Evolutionary conservation across 2,329 filamentous ascomycete species (phyloP).

Genomic region (Davidsoniella australis): DNA sequence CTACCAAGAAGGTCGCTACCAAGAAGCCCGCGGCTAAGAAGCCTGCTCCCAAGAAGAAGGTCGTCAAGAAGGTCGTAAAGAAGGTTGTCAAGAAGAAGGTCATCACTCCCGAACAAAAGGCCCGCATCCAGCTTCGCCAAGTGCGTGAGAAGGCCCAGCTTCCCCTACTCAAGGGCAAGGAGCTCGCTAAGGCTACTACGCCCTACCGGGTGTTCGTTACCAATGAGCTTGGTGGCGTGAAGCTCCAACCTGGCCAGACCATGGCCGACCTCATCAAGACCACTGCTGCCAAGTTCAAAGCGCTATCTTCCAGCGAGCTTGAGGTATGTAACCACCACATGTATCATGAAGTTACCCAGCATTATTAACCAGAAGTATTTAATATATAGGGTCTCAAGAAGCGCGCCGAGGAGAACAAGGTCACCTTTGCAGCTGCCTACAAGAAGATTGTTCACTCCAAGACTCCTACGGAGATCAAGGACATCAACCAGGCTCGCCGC

Average conservation of each 20-base stretch:
- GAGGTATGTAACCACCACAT: conserved; percentile 24
- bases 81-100: conserved; percentile 18
- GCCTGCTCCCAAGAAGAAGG: conserved; percentile 15
- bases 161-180: neutral
- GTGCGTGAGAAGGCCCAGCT: neutral
- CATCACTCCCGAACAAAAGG: conserved; percentile 24
- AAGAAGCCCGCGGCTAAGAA: conserved; percentile 15
- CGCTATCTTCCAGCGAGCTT: conserved; percentile 23
- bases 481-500: conserved; percentile 31
- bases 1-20: conserved; percentile 14
- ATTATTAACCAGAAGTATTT: neutral
- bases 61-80: conserved; percentile 14
- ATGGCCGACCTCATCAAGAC: conserved; percentile 16
- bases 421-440: conserved; percentile 23
- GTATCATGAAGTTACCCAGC: neutral
- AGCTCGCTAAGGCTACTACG: conserved; percentile 15
- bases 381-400: conserved; percentile 21
- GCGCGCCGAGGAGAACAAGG: conserved; percentile 23
- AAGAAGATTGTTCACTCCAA: conserved; percentile 32
- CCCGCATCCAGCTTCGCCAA: conserved; percentile 6
- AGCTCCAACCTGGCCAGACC: neutral
- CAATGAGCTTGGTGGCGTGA: conserved; percentile 18
- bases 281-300: conserved; percentile 22
- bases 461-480: conserved; percentile 23
- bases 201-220: conserved; percentile 23